Evolutionary conservation across 495 filamentous ascomycete genomes (phyloP), one percentile per base, ranked within the genome.

Genomic region (Penicillium flavigenum): DNA sequence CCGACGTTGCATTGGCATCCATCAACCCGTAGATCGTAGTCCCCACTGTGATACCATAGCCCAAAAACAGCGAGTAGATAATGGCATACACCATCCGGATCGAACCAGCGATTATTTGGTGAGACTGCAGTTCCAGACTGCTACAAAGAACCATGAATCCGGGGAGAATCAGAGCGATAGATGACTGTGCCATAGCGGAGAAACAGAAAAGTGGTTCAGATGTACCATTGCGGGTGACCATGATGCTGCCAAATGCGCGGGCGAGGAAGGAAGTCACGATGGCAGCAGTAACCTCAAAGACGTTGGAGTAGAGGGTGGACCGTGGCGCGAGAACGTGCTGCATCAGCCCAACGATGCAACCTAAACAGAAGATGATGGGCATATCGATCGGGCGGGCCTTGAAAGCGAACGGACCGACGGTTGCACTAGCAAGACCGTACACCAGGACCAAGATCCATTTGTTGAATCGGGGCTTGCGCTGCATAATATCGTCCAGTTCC

Each of bases 21-120:
- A 96, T 82, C 26, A 92, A 79, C 7, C 93, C 93, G 69, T 95
- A 96, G 19, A 98, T 78, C 3, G 89, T 89, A 0, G 91, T 91
- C 32, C 93, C 93, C 38, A 98, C 90, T 0, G 93, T 96, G 63
- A 98, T 96, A 24, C 92, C 93, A 62, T 92, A 97, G 26, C 91
- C 93, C 6, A 98, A 85, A 73, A 96, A 96, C 1, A 97, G 79
- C 0, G 92, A 93, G 71, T 96, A 97, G 57, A 97, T 93, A 59
- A 97, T 88, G 9, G 91, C 89, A 65, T 96, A 96, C 1, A 98
- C 90, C 88, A 97, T 93, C 43, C 93, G 89, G 34, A 96, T 90
- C 10, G 89, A 92, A 3, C 93, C 93, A 24, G 93, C 90, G 19
- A 97, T 89, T 50, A 98, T 87, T 58, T 88, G 86, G 48, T 85